Percentiles rank a stretch among this genome's conserved stretches.
phyloP scores from a whole-genome alignment of 768 basidiomycete species.

The Pulveroboletus ravenelii region DNA sequence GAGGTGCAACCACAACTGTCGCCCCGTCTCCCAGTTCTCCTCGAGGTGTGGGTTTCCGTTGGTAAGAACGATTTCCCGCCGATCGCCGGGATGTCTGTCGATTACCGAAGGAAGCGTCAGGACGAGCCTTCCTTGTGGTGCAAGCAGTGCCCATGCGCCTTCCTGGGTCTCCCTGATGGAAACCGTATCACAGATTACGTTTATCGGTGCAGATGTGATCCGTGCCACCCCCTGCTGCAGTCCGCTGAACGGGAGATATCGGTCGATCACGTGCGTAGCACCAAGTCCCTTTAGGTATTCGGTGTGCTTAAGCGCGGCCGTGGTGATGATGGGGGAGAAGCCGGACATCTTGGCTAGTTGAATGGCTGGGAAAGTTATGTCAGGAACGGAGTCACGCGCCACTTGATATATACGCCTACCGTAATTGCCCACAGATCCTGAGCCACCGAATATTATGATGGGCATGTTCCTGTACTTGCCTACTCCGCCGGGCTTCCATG shows the following conservation, averaged over 20 bases:
- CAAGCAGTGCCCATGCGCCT: slow-evolving; percentile 33
- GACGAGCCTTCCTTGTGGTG: slow-evolving; percentile 35
- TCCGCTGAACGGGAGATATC: slow-evolving; percentile 22
- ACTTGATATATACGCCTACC: slow-evolving; percentile 30
- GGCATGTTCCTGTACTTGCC: slow-evolving; percentile 42
- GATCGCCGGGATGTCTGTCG: slow-evolving; percentile 23
- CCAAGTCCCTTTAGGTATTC: slow-evolving; percentile 32
- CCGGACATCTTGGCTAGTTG: slow-evolving; percentile 40
- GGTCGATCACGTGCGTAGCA: slow-evolving; percentile 35
- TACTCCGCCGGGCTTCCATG: slow-evolving; percentile 33
- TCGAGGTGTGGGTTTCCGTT: slow-evolving; percentile 32
- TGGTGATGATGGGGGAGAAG: slow-evolving; percentile 34
- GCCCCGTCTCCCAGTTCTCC: slow-evolving; percentile 33
- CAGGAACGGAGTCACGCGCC: slow-evolving; percentile 10
- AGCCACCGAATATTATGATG: slow-evolving; percentile 45
- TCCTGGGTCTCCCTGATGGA: slow-evolving; percentile 37
- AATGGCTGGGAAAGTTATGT: slow-evolving; percentile 27
- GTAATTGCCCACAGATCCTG: slow-evolving; percentile 47
- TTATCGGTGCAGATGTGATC: slow-evolving; percentile 34
- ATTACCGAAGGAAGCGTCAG: slow-evolving; percentile 32
- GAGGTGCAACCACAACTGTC: slow-evolving; percentile 28
- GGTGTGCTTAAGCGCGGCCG: slow-evolving; percentile 34
- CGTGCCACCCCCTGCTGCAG: slow-evolving; percentile 34
- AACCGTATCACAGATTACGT: slow-evolving; percentile 37
- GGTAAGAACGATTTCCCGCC: slow-evolving; percentile 28